phyloP scores from a whole-genome alignment of 2,329 filamentous ascomycete species.

The Phialemoniopsis sp. region DNA sequence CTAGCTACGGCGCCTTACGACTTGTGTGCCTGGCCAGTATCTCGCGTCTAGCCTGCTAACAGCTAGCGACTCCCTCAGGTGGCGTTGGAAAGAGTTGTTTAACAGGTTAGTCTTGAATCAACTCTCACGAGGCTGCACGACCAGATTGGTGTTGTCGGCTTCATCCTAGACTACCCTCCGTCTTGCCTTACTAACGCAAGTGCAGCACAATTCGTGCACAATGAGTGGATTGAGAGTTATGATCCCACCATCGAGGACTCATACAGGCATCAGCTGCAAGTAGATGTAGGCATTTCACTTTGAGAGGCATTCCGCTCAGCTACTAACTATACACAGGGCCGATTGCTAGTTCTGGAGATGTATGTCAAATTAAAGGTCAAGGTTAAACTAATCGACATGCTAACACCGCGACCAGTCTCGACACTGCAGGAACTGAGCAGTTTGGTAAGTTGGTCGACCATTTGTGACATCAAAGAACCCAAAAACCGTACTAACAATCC shows the following conservation, averaged over 20 bases:
- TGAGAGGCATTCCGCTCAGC: too few relatives aligned
- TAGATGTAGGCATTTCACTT: conserved; percentile 66
- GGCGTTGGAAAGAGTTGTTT: conserved; percentile 91
- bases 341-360: conserved; percentile 89
- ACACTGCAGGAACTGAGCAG: conserved; percentile 88
- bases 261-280: conserved; percentile 69
- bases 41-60: conserved; percentile 20
- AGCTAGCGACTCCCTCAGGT: conserved; percentile 43
- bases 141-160: too few relatives aligned
- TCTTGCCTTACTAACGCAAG: conserved; percentile 11
- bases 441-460: conserved; percentile 62
- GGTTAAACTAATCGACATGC: conserved; percentile 5
- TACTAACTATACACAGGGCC: too few relatives aligned
- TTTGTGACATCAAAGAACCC: not conserved
- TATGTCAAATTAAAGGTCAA: conserved; percentile 34
- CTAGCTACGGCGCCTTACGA: too few relatives aligned
- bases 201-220: conserved; percentile 85
- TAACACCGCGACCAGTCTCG: conserved; percentile 53
- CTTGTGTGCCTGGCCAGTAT: too few relatives aligned
- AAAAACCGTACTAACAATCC: conserved; percentile 12
- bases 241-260: conserved; percentile 77
- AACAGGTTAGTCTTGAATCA: conserved; percentile 70
- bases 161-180: too few relatives aligned
- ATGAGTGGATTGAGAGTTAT: conserved; percentile 89
- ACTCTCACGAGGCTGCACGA: too few relatives aligned